Evolutionary conservation across 805 yeast genomes (phyloP).

Genomic region (Candida orba): DNA sequence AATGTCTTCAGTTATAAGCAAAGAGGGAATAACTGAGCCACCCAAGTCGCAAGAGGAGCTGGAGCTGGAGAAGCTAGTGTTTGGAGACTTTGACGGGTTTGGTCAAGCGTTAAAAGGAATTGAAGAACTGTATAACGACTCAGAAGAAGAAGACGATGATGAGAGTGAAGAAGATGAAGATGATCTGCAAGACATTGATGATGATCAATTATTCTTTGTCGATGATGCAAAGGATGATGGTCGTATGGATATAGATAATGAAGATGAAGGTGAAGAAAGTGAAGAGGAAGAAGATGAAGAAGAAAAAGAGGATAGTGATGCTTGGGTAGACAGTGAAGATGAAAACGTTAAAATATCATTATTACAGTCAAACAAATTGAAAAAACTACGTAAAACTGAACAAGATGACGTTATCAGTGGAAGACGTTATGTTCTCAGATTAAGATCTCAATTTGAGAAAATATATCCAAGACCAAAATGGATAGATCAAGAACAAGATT

Average conservation of each 20-base stretch:
- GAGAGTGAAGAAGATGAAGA: conserved; percentile 37
- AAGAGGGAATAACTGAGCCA: conserved; percentile 29
- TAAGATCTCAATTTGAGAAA: conserved; percentile 64
- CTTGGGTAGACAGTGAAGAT: conserved; percentile 92
- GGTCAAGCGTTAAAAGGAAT: conserved; percentile 54
- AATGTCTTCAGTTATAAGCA: conserved; percentile 2
- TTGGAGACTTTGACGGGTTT: conserved; percentile 80
- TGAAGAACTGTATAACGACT: conserved; percentile 40
- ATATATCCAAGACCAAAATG: conserved; percentile 83
- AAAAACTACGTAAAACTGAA: conserved; percentile 61
- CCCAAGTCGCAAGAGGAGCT: conserved; percentile 84
- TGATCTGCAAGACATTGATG: conserved; percentile 32
- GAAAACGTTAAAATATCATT: conserved; percentile 63
- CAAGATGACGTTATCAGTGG: conserved; percentile 51
- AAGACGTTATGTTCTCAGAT: conserved; percentile 49
- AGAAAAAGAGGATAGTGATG: conserved; percentile 32
- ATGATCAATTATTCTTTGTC: conserved; percentile 46
- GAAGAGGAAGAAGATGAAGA: conserved; percentile 5
- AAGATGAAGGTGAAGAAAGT: conserved; percentile 12
- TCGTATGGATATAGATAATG: conserved; percentile 32
- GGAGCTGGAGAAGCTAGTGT: conserved; percentile 72
- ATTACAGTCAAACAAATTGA: conserved; percentile 47
- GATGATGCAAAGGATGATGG: conserved; percentile 35
- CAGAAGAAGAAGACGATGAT: conserved; percentile 22
- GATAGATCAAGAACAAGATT: conserved; percentile 38